Conservation (phyloP, 139 green algal species). For the Pleodorina starrii region DNA sequence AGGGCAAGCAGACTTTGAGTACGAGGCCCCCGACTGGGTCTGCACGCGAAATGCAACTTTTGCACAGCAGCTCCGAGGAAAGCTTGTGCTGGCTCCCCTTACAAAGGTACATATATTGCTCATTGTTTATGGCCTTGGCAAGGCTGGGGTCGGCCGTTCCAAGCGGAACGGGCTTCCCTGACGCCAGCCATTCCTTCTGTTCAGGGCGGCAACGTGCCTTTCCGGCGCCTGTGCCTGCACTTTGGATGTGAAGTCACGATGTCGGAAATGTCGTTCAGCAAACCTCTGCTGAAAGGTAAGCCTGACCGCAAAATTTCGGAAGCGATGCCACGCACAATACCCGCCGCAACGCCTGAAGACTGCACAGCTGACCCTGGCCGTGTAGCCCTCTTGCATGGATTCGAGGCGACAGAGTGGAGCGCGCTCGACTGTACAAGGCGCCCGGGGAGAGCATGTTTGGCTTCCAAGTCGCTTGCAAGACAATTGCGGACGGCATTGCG, state of each 20-base stretch:
- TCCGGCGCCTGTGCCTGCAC: slow-evolving; percentile 79
- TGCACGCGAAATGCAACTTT: slow-evolving; percentile 60
- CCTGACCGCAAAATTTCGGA: no score
- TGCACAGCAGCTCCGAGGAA: slow-evolving; percentile 56
- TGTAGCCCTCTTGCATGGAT: slow-evolving; percentile 13
- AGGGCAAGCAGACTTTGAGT: slow-evolving; percentile 5
- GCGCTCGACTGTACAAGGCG: slow-evolving; percentile 62
- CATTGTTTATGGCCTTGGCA: not conserved
- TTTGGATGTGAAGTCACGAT: slow-evolving; percentile 82
- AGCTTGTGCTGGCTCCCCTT: slow-evolving; percentile 80
- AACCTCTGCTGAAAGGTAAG: slow-evolving; percentile 70
- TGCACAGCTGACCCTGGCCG: not conserved
- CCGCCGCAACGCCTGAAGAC: no score
- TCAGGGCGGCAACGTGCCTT: slow-evolving; percentile 81
- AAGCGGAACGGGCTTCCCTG: not conserved
- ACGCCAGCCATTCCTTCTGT: not conserved
- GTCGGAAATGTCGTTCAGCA: slow-evolving; percentile 87
- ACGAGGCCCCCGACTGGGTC: slow-evolving; percentile 36
- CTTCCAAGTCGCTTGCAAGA: slow-evolving; percentile 84
- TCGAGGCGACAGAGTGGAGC: slow-evolving; percentile 69
- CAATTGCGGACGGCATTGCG: slow-evolving; percentile 80
- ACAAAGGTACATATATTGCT: slow-evolving; percentile 57
- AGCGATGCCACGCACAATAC: no score
- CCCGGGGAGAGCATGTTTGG: slow-evolving; percentile 72
- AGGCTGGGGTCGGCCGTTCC: no score